Evolutionary conservation across 495 filamentous ascomycete genomes (phyloP).

Genomic region (Penicillium fimorum): DNA sequence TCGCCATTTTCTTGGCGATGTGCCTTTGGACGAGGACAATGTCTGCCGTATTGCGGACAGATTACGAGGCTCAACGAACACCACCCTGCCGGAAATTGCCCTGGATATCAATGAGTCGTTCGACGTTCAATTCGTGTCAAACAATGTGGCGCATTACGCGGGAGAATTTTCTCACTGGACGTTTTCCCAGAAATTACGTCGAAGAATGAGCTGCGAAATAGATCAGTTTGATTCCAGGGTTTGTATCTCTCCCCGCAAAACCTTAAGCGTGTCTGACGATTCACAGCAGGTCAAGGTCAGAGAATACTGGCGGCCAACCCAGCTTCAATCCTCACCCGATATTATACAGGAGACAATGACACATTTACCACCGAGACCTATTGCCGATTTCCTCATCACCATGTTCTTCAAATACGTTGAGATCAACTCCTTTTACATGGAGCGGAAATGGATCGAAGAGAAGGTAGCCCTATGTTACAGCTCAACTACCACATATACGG

Average conservation of each 20-base stretch:
- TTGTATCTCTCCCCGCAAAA: slow-evolving; percentile 13
- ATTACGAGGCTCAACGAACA: slow-evolving; percentile 5
- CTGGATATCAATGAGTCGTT: slow-evolving; percentile 27
- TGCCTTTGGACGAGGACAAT: slow-evolving; percentile 19
- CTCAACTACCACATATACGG: slow-evolving; percentile 28
- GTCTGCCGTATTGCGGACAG: slow-evolving; percentile 14
- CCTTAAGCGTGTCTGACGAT: not conserved
- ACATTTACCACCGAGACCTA: slow-evolving; percentile 44
- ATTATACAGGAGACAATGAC: slow-evolving; percentile 33
- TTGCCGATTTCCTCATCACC: slow-evolving; percentile 45
- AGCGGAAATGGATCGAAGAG: slow-evolving; percentile 42
- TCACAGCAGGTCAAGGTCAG: slow-evolving; percentile 40
- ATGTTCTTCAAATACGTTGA: slow-evolving; percentile 50
- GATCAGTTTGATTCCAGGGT: slow-evolving; percentile 28
- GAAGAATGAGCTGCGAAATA: slow-evolving; percentile 39
- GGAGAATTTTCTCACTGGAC: slow-evolving; percentile 51
- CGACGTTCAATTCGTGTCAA: slow-evolving; percentile 41
- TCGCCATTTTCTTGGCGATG: slow-evolving; percentile 21
- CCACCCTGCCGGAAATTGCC: slow-evolving; percentile 3
- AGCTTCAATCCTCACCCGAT: slow-evolving; percentile 41
- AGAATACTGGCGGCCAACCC: slow-evolving; percentile 46
- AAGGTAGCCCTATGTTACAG: slow-evolving; percentile 43
- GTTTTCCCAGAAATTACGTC: slow-evolving; percentile 45
- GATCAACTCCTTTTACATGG: slow-evolving; percentile 48
- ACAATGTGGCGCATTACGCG: slow-evolving; percentile 48